Conservation (phyloP, 305 asterid species). For the Plantago coronopus region DNA sequence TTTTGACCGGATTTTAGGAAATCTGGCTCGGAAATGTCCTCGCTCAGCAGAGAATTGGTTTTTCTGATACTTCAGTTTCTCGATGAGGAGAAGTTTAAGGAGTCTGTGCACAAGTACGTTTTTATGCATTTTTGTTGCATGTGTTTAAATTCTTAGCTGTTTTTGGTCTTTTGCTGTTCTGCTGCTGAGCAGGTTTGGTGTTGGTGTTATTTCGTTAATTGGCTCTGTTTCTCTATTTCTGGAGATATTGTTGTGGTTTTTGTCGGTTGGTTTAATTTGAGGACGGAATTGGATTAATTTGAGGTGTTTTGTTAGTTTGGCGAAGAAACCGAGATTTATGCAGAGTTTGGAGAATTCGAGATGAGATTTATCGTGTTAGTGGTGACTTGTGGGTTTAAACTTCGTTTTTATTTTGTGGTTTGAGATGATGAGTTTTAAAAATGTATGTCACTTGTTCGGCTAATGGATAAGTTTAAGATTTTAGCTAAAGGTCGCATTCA, state of each 20-base stretch:
- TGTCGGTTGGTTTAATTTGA: background rate
- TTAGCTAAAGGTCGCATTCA: background rate
- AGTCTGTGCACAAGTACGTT: constrained; percentile 80
- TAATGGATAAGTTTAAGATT: background rate
- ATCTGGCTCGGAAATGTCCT: constrained; percentile 63
- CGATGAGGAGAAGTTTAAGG: constrained; percentile 97
- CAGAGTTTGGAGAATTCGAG: background rate
- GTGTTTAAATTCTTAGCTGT: constrained; percentile 9
- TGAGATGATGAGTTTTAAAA: background rate
- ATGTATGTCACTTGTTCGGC: background rate
- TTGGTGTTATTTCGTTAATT: too few species aligned
- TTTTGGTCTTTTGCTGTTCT: constrained; percentile 13
- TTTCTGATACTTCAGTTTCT: constrained; percentile 92
- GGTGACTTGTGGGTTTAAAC: background rate
- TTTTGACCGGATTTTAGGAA: constrained; percentile 36
- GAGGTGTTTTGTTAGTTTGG: background rate
- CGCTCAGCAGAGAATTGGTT: constrained; percentile 95
- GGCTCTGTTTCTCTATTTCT: background rate
- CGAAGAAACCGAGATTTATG: background rate
- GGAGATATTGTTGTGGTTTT: background rate
- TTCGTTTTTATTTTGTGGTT: background rate
- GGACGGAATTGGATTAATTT: background rate
- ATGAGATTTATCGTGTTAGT: background rate
- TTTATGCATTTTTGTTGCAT: constrained; percentile 7
- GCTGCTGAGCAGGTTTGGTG: background rate